Conservation (phyloP, 2,329 filamentous ascomycete species). For the Aureobasidium leucospermi region DNA sequence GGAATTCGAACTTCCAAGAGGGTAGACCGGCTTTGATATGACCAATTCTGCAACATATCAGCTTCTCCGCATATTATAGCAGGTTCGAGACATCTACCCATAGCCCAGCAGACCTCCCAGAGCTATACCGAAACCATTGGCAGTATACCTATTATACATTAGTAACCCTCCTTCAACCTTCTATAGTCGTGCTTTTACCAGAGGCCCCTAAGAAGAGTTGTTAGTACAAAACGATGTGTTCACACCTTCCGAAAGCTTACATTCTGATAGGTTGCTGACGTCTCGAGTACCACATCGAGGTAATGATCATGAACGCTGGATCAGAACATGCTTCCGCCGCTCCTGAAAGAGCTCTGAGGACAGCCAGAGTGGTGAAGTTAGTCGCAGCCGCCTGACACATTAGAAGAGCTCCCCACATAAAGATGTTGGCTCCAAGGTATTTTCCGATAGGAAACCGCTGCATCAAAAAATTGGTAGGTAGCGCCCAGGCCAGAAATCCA, state of each 20-base stretch:
- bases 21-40: conserved; percentile 48
- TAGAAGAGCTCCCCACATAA: conserved; percentile 42
- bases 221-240: too few relatives aligned
- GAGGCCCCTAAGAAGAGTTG: too few relatives aligned
- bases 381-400: conserved; percentile 20
- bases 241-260: not conserved
- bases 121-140: conserved; percentile 50
- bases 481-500: conserved; percentile 47
- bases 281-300: conserved; percentile 56
- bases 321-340: conserved; percentile 49
- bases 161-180: not conserved
- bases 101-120: conserved; percentile 49
- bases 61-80: not conserved
- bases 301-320: conserved; percentile 56
- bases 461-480: conserved; percentile 47
- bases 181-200: too few relatives aligned
- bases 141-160: conserved; percentile 46
- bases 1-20: conserved; percentile 59
- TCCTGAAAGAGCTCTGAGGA: conserved; percentile 48
- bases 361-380: conserved; percentile 47
- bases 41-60: conserved; percentile 41
- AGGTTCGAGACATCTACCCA: not conserved
- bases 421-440: conserved; percentile 47
- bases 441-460: conserved; percentile 43
- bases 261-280: conserved; percentile 53